Base-by-base conservation (phyloP, 805 yeast species). In the Starmera pachycereana region DNA sequence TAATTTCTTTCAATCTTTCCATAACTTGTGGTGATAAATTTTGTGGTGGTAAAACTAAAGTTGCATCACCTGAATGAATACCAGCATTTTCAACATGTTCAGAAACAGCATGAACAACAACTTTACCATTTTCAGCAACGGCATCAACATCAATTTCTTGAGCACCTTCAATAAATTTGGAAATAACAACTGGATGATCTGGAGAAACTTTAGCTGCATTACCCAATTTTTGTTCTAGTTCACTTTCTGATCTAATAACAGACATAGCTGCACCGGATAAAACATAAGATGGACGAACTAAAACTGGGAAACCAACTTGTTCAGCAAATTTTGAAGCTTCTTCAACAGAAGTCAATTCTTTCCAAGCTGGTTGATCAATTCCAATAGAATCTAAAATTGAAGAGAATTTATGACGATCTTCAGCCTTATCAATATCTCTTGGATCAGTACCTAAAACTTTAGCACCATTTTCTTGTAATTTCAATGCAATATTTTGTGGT, bases 11-110 rank as follows among this genome's bases (percentile, higher is more conserved):
- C 52, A 90, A 71, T 58, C 96, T 76, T 22, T 54, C 65, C 73
- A 89, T 69, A 39, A 79, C 71, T 13, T 65, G 69, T 36, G 79
- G 78, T 35, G 79, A 76, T 45, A 92, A 69, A 44, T 71, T 67
- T 62, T 81, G 95, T 25, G 98, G 97, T 44, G 98, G 98, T 44
- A 92, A 72, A 38, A 90, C 79, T 56, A 90, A 76, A 28, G 97
- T 88, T 40, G 98, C 98, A 66, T 90, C 98, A 64, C 98, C 98
- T 38, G 97, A 89, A 68, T 90, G 98, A 43, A 92, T 83, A 72
- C 98, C 98, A 9, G 98, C 98, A 56, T 89, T 88, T 68, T 90
- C 98, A 56, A 89, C 95, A 62, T 90, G 98, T 65, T 92, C 98
- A 48, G 96, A 85, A 44, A 90, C 84, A 44, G 96, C 97, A 63